phyloP scores from a whole-genome alignment of 257 asterid species.

The Solanum peruvianum region DNA sequence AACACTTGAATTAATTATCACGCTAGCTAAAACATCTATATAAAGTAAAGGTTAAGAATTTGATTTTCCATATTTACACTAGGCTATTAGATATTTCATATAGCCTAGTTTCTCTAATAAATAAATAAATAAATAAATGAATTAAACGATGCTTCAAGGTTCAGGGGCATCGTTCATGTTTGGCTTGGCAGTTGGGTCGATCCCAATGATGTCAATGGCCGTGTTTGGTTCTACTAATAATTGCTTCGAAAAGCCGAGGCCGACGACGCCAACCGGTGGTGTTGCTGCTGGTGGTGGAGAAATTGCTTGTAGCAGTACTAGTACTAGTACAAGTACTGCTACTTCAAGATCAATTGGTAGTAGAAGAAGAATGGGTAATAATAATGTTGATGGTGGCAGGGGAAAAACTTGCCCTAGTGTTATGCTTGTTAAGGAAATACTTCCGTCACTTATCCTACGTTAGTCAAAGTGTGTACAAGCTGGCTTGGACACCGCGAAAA shows the following conservation, averaged over 20 bases:
- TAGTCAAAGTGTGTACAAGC: neutral
- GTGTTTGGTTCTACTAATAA: neutral
- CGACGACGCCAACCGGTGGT: neutral
- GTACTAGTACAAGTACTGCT: neutral
- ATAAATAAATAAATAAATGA: neutral
- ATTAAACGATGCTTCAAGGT: neutral
- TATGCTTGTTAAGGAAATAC: neutral
- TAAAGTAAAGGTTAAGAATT: neutral
- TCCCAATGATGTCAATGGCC: conserved; percentile 1
- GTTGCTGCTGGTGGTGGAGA: neutral
- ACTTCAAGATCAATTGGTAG: neutral
- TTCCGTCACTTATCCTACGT: neutral
- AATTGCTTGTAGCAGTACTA: neutral
- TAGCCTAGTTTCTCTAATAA: neutral
- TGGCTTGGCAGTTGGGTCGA: neutral
- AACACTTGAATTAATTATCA: neutral
- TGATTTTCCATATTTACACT: neutral
- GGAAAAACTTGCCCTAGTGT: neutral
- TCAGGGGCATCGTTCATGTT: neutral
- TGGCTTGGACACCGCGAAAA: neutral
- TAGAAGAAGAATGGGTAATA: neutral
- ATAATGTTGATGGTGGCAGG: neutral
- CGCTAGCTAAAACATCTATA: neutral
- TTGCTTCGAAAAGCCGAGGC: neutral
- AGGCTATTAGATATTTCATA: neutral